Evolutionary conservation across 768 basidiomycete species (phyloP), one percentile per base, ranked within the genome.

Genomic region (Pisolithus tinctorius): DNA sequence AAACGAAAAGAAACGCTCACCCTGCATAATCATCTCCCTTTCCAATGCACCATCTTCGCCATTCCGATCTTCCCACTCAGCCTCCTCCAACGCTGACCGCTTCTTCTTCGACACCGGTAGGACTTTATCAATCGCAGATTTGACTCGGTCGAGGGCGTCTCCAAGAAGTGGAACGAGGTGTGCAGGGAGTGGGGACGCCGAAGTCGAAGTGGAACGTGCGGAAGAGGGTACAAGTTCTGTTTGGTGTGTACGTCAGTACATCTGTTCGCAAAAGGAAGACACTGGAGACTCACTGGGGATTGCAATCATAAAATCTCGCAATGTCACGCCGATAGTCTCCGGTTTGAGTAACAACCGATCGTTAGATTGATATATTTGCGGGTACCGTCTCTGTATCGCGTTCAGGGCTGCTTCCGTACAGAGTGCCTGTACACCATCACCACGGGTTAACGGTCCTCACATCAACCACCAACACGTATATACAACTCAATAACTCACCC

Each of bases 321-420:
- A 74, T 31, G 85, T 81, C 16, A 97, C 82, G 30, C 76, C 75
- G 55, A 98, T 96, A 2, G 84, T 83, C 60, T 90, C 87, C 6
- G 94, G 88, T 56, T 90, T 81, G 49, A 98, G 74, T 45, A 93
- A 63, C 2, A 97, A 71, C 9, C 96, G 77, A 55, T 98, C 93
- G 30, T 77, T 81, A 4, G 90, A 87, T 69, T 90, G 87, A 75
- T 99, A 99, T 43, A 98, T 93, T 66, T 99, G 96, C 0, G 96
- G 96, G 66, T 99, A 99, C 49, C 88, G 78, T 52, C 96, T 74
- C 63, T 99, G 96, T 23, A 99, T 88, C 0, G 95, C 95, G 61
- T 98, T 98, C 59, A 99, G 67, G 1, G 93, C 89, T 9, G 96
- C 93, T 71, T 99, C 96, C 6, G 96, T 98, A 60, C 95, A 97